Base-by-base conservation (phyloP, 2,329 filamentous ascomycete genomes). In the Sporothrix mexicana region DNA sequence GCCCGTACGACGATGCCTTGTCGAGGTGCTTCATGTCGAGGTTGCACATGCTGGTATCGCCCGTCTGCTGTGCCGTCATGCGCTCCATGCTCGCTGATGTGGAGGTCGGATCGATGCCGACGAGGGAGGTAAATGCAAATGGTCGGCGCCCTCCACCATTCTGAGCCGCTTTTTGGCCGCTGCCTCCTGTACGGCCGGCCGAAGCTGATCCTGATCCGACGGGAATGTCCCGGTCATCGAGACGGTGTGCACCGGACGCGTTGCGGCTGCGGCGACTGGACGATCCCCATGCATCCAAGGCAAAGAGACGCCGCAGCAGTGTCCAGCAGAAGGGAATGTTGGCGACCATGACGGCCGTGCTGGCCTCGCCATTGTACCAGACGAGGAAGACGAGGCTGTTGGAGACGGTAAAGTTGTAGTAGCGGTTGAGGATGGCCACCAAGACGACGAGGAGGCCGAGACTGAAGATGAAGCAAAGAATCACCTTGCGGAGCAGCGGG, bases 271-370 rank as follows among this genome's bases (percentile, higher is more conserved):
- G 72, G 47, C 67, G 57, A 17, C 67, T 59, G 3, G 72, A 70
- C 49, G 7, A 45, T 55, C 73, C 25, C 77, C 76, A 78, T 7
- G 76, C 71, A n/a, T 75, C 76, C 41, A 75, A 74, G 0, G 74
- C 57, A 72, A 78, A 77, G 67, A 86, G 73, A 9, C 84, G 82
- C 59, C 87, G 84, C 43, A 89, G 82, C 23, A 90, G 81, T 0
- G 86, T 85, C 85, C 88, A 90, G 74, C 85, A 86, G 67, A 90
- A 86, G 0, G 88, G 88, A 6, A 91, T 82, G 74, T 91, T 91
- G 41, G 88, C 85, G 17, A 90, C 88, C 67, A 89, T 83, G 55
- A 91, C 83, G 6, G 88, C 87, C 0, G 88, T 88, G 61, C 85
- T 87, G 13, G 85, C 84, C 77, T 91, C 88, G 41, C 87, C 84